Conservation (phyloP, 73 alveolate species). For the Paramecium biaurelia region DNA sequence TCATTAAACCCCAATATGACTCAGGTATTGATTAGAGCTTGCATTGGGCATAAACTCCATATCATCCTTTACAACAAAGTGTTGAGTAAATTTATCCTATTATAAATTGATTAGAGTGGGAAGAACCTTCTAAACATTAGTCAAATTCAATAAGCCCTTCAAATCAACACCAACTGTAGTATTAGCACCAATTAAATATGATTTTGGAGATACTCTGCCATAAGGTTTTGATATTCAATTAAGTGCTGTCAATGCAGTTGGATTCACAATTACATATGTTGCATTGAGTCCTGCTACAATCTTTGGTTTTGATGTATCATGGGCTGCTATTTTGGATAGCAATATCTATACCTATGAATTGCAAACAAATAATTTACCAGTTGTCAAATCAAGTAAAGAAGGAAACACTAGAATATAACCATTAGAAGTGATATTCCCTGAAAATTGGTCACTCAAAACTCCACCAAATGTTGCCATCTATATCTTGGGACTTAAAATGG, state of each 20-base stretch:
- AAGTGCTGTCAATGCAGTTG: not conserved
- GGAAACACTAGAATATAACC: not conserved
- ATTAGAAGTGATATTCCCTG: not conserved
- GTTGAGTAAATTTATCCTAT: not conserved
- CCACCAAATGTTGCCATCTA: not conserved
- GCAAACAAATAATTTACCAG: not conserved
- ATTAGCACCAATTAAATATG: slow-evolving; percentile 35
- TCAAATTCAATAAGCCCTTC: not conserved
- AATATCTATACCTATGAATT: not conserved
- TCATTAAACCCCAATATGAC: slow-evolving; percentile 44
- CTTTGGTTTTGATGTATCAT: slow-evolving; percentile 45
- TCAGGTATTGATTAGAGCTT: slow-evolving; percentile 19
- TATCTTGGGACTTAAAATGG: not conserved
- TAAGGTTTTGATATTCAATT: slow-evolving; percentile 21
- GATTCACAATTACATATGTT: not conserved
- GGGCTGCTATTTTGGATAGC: slow-evolving; percentile 47
- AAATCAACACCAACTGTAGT: not conserved
- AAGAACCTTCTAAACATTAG: not conserved
- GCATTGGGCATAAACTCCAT: slow-evolving; percentile 50
- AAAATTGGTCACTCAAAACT: not conserved
- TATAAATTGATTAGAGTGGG: not conserved
- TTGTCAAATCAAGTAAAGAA: not conserved
- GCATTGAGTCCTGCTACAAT: not conserved
- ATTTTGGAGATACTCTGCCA: not conserved
- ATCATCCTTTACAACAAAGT: not conserved